Evolutionary conservation across 2,329 filamentous ascomycete species (phyloP).

Genomic region (Scolecobasidium constrictum): DNA sequence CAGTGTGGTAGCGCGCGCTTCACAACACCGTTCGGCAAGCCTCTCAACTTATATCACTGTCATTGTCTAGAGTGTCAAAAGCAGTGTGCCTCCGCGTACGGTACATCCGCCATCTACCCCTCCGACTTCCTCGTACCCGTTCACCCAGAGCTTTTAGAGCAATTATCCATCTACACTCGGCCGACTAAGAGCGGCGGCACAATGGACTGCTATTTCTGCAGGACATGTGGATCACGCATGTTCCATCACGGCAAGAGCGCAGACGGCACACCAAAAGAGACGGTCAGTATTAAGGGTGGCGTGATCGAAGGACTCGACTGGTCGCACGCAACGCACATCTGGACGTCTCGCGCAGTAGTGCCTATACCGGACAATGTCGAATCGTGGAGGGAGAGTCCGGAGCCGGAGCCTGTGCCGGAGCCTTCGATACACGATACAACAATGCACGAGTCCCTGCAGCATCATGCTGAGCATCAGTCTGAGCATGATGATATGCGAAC

Average conservation of each 20-base stretch:
- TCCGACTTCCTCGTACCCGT: constrained; percentile 39
- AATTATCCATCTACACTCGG: constrained; percentile 44
- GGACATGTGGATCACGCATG: constrained; percentile 9
- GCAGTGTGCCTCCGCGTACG: constrained; percentile 57
- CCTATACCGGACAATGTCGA: constrained; percentile 6
- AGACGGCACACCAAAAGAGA: constrained; percentile 1
- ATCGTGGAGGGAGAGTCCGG: constrained; percentile 8
- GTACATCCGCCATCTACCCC: constrained; percentile 59
- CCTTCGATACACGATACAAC: neutral
- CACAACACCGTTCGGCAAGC: constrained; percentile 47
- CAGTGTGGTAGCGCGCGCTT: constrained; percentile 56
- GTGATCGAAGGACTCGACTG: constrained; percentile 11
- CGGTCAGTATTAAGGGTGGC: constrained; percentile 11
- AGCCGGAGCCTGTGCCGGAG: neutral
- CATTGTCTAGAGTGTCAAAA: constrained; percentile 57
- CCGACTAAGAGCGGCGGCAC: constrained; percentile 45
- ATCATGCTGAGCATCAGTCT: neutral
- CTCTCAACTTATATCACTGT: constrained; percentile 58
- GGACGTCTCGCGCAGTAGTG: constrained; percentile 5
- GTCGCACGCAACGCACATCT: constrained; percentile 10
- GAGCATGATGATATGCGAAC: neutral
- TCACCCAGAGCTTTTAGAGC: constrained; percentile 29
- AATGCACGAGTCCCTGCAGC: neutral
- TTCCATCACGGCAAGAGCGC: constrained; percentile 5
- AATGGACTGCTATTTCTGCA: constrained; percentile 56